Base-by-base conservation (phyloP, 768 basidiomycete species). In the Xerocomellus dryophilus region DNA sequence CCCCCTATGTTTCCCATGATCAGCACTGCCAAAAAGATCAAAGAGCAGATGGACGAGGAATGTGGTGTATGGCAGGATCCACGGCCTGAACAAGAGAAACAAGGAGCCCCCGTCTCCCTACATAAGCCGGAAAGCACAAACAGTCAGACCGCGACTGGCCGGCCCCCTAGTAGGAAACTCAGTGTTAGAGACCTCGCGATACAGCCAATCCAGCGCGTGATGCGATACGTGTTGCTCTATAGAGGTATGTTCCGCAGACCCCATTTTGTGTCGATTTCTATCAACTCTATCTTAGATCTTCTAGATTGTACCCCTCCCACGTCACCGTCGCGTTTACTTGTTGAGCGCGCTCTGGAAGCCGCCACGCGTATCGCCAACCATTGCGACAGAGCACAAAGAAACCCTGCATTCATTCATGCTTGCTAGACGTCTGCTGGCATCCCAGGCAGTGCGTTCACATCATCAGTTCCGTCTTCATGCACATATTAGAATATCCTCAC, bases 341-440 rank as follows among this genome's bases (percentile, higher is more conserved):
- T 85, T 7, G 80, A 82, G 65, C 76, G 76, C 7, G 85, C 85
- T 15, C 71, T 82, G 38, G 81, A 84, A 53, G 78, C 74, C 43
- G 81, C 84, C 23, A 60, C 70, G 35, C 73, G 81, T n/a, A 82
- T 86, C 46, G 85, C 85, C 38, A 66, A 73, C 63, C 77, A 78
- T 57, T 86, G 85, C 55, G 80, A 86, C 61, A 74, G 73, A 18
- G 83, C 82, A 15, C 85, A 86, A 65, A 76, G 70, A 44, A 83
- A 84, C 57, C 70, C 74, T 21, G 74, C 74, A 34, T 81, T 81
- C 66, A 71, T 18, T 42, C 70, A 32, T 63, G 54, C 43, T 47
- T 50, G 60, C 18, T 66, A 64, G 48, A 40, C 5, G 32, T 10
- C 32, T 45, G 11, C 5, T 25, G n/a, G 25, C 36, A 23, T 41